Percentiles rank a stretch among this genome's conserved stretches.
phyloP scores from a whole-genome alignment of 148 eudicot genomes.

The Rhododendron vialii region DNA sequence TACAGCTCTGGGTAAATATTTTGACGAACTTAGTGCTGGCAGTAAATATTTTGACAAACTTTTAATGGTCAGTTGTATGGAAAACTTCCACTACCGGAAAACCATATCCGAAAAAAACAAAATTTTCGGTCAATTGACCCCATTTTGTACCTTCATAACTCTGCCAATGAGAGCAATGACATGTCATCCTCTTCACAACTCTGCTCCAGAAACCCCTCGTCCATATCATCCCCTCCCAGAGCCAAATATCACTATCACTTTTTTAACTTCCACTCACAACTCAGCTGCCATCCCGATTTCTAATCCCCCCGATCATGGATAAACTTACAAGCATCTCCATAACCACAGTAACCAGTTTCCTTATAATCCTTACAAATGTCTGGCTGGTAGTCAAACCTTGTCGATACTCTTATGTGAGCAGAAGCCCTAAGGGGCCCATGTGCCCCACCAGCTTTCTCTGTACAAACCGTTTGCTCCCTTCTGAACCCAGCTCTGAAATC shows the following conservation, averaged over 20 bases:
- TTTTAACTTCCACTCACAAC: slow-evolving; percentile 90
- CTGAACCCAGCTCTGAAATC: slow-evolving; percentile 92
- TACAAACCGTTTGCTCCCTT: slow-evolving; percentile 74
- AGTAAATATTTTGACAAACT: too few relatives aligned
- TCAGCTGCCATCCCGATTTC: slow-evolving; percentile 95
- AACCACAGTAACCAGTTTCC: slow-evolving; percentile 94
- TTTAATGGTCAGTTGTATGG: neutral
- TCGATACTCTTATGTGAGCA: slow-evolving; percentile 84
- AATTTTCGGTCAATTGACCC: neutral
- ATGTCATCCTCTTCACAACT: slow-evolving; percentile 55
- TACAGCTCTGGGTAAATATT: neutral
- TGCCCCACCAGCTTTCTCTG: slow-evolving; percentile 89
- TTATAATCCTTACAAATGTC: slow-evolving; percentile 92
- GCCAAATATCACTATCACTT: slow-evolving; percentile 73
- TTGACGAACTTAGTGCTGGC: neutral
- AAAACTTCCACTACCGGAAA: neutral
- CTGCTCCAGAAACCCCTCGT: slow-evolving; percentile 28
- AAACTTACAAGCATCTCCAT: slow-evolving; percentile 95
- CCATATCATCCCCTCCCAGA: slow-evolving; percentile 43
- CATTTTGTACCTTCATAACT: neutral
- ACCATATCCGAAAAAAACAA: neutral
- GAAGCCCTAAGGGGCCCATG: slow-evolving; percentile 98
- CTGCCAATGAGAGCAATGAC: slow-evolving; percentile 25
- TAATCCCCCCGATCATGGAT: slow-evolving; percentile 96
- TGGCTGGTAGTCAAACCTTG: slow-evolving; percentile 96